Evolutionary conservation across 2,329 filamentous ascomycete genomes (phyloP).

Genomic region (Aspergillus phoenicis): DNA sequence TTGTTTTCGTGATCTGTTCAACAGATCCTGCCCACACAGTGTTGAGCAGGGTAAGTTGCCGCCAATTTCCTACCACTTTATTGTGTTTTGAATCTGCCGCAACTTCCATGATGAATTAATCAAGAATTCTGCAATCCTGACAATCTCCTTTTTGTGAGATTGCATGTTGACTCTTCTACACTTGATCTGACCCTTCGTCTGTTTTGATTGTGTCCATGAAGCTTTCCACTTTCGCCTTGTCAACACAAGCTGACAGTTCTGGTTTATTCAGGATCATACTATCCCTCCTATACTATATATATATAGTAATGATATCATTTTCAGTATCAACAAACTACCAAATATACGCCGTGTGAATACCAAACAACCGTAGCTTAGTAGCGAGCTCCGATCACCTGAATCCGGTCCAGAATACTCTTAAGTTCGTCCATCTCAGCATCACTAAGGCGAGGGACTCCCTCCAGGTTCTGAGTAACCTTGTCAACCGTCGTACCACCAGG

Average conservation of each 20-base stretch:
- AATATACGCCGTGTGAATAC: too few relatives aligned
- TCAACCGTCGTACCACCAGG: conserved; percentile 40
- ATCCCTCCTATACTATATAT: neutral
- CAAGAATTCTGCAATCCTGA: conserved; percentile 52
- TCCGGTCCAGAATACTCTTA: conserved; percentile 53
- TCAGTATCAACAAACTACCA: neutral
- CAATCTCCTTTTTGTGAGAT: conserved; percentile 47
- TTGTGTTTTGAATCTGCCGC: neutral
- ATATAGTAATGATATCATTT: neutral
- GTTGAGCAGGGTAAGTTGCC: conserved; percentile 4
- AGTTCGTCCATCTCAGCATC: conserved; percentile 52
- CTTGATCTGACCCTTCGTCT: conserved; percentile 46
- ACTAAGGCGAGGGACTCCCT: conserved; percentile 32
- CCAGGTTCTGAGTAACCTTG: conserved; percentile 40
- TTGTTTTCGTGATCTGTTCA: neutral
- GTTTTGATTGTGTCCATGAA: conserved; percentile 5
- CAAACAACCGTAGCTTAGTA: conserved; percentile 20
- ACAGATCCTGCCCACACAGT: neutral
- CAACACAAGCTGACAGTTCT: conserved; percentile 3
- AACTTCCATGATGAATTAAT: conserved; percentile 40
- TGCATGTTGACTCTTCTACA: conserved; percentile 51
- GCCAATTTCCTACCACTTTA: conserved; percentile 6
- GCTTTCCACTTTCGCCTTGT: conserved; percentile 17
- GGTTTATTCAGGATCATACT: neutral
- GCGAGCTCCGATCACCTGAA: conserved; percentile 40